Conservation (phyloP, 139 green algal genomes). For the Picochlorum sp. region DNA sequence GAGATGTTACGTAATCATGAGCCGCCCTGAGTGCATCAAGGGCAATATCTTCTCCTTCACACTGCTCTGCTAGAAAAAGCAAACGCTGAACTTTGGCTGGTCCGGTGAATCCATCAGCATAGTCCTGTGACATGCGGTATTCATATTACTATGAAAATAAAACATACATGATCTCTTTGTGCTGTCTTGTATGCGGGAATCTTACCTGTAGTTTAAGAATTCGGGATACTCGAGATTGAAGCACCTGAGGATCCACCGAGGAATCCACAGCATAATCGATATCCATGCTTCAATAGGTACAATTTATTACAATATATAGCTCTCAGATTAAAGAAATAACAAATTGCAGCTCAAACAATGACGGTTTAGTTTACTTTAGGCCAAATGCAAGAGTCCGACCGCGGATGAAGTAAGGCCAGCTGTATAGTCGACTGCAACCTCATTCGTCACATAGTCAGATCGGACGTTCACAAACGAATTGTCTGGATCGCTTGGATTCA, state of each 20-base stretch:
- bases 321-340: too few species aligned
- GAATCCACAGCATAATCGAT: too few species aligned
- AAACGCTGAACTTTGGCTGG: not conserved
- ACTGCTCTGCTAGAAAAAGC: not conserved
- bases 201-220: too few species aligned
- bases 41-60: not conserved
- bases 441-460: constrained; percentile 28
- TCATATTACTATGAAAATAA: too few species aligned
- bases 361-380: not conserved
- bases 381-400: constrained; percentile 12
- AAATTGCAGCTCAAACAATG: too few species aligned
- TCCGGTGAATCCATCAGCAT: not conserved
- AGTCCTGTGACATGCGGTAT: too few species aligned
- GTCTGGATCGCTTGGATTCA: constrained; percentile 12
- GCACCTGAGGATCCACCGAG: too few species aligned
- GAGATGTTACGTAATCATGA: not conserved
- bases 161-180: too few species aligned
- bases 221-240: too few species aligned
- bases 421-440: constrained; percentile 44
- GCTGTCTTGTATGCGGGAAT: too few species aligned
- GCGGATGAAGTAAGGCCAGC: constrained; percentile 24
- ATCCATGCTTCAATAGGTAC: too few species aligned
- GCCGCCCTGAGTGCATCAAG: not conserved
- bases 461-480: constrained; percentile 26
- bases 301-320: too few species aligned